Base-by-base conservation (phyloP, 306 rosid genomes). In the Quercus bicolor region DNA sequence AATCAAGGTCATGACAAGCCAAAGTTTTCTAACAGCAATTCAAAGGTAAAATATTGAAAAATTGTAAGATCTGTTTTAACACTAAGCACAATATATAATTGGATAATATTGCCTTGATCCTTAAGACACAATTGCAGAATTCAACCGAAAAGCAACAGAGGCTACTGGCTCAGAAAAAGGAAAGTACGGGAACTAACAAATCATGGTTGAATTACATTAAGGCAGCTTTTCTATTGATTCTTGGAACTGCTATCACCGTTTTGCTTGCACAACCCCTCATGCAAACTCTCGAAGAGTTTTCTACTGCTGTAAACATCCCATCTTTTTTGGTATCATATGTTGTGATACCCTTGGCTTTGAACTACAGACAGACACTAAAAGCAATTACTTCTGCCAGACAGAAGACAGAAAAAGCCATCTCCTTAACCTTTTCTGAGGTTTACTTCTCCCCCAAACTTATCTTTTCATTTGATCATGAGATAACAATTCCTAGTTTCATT, bases 341-440 rank as follows among this genome's bases (percentile, higher is more conserved):
- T 16, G 71, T 85, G 48, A 52, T 85, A 56, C 88, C 88, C 5
- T 43, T 76, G 65, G 82, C 88, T 21, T 45, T 79, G 68, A 85
- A 59, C 76, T 68, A 40, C 64, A 69, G 84, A 54, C 80, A 66
- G 77, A 79, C 77, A 6, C 20, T 76, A 8, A 20, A 12, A 34
- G 37, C 75, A 10, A 60, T 85, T 59, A 65, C 74, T 40, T 82
- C 86, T 52, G 82, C 88, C 31, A 70, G 34, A 69, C 52, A 66
- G 18, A 85, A 79, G 79, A 79, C 88, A 0, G 75, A 79, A 52
- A 72, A 72, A 15, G 81, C 77, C 28, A 76, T 82, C 28, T 85
- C 88, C 19, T 82, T 85, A 59, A 68, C 84, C 56, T 76, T 85
- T 29, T 85, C 88, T 8, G 86, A 82, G 88, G 88, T 85, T 37